A percentile compares a stretch with the other conserved stretches of the same genome.
Conservation (phyloP, 2,329 filamentous ascomycete genomes). For the Epichloe brachyelytri region DNA sequence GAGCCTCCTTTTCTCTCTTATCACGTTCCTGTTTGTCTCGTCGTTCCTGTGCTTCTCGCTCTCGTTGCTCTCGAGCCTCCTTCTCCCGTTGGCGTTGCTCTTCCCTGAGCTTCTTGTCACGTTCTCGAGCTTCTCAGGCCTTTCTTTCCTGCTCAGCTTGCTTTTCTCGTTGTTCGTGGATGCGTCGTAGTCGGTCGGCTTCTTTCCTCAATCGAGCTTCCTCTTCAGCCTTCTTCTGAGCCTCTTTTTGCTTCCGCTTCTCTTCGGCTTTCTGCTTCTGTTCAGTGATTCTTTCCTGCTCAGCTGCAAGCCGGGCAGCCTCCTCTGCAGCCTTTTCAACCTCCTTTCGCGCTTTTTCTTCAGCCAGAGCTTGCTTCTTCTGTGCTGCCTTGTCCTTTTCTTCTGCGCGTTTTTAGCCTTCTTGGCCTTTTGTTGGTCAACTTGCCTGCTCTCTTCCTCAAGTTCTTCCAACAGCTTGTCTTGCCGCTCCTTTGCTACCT, state of each 20-base stretch:
- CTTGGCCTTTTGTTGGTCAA: conserved; percentile 75
- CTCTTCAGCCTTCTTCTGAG: conserved; percentile 79
- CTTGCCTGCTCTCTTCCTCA: conserved; percentile 67
- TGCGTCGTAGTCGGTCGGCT: conserved; percentile 64
- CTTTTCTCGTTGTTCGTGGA: conserved; percentile 74
- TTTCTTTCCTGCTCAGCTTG: conserved; percentile 80
- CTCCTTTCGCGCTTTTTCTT: conserved; percentile 78
- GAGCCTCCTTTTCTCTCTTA: conserved; percentile 47
- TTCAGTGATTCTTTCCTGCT: conserved; percentile 70
- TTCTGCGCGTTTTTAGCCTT: conserved; percentile 90
- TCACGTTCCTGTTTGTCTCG: conserved; percentile 48
- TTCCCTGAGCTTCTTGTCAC: conserved; percentile 75
- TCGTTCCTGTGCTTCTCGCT: conserved; percentile 55
- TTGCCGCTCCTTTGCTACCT: conserved; percentile 86
- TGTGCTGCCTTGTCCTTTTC: conserved; percentile 87
- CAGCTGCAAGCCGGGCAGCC: conserved; percentile 58
- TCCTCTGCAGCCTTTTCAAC: conserved; percentile 85
- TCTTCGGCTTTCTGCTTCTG: conserved; percentile 74
- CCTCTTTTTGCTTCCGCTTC: conserved; percentile 81
- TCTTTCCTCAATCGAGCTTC: conserved; percentile 79
- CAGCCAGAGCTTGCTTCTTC: conserved; percentile 79
- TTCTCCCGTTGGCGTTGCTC: conserved; percentile 71
- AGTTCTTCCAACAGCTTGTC: conserved; percentile 83
- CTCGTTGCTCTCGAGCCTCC: conserved; percentile 57
- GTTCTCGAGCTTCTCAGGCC: conserved; percentile 43